These are phyloP conservation scores for Ziziphus jujuba DNA, from an alignment of 306 rosid genomes.

Conservation along the genomic window DNA sequence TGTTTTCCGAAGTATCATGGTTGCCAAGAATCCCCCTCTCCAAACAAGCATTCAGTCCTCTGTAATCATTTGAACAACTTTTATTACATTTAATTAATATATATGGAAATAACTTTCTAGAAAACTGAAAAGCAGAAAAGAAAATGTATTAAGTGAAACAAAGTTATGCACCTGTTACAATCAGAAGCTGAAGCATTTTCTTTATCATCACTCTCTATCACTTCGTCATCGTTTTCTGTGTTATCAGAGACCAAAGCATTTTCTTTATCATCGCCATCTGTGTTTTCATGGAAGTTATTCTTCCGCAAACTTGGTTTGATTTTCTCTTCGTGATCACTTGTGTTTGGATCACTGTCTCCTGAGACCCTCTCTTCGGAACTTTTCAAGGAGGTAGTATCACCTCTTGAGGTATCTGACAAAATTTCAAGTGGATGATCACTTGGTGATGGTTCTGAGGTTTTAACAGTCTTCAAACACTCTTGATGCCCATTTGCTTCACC, in stretches of 20 bases:
- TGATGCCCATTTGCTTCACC: conserved; percentile 21
- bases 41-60: conserved; percentile 26
- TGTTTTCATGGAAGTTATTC: conserved; percentile 21
- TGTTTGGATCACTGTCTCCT: background rate
- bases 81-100: conserved; percentile 3
- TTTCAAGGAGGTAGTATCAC: conserved; percentile 23
- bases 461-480: conserved; percentile 6
- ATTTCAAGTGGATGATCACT: conserved; percentile 19
- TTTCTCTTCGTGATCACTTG: conserved; percentile 32
- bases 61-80: conserved; percentile 29
- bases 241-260: conserved; percentile 37
- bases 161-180: conserved; percentile 54
- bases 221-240: conserved; percentile 41
- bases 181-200: conserved; percentile 52
- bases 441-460: conserved; percentile 11
- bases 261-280: conserved; percentile 41
- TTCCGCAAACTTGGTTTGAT: conserved; percentile 20
- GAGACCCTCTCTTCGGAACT: conserved; percentile 27
- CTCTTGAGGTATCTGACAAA: conserved; percentile 32
- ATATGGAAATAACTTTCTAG: conserved; percentile 9
- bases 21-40: conserved; percentile 46
- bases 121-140: background rate
- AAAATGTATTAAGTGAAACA: background rate
- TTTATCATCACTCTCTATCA: conserved; percentile 46
- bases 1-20: conserved; percentile 39